These are phyloP conservation scores for Suillus lakei DNA, from an alignment of 768 basidiomycete species.

Conservation along the genomic window DNA sequence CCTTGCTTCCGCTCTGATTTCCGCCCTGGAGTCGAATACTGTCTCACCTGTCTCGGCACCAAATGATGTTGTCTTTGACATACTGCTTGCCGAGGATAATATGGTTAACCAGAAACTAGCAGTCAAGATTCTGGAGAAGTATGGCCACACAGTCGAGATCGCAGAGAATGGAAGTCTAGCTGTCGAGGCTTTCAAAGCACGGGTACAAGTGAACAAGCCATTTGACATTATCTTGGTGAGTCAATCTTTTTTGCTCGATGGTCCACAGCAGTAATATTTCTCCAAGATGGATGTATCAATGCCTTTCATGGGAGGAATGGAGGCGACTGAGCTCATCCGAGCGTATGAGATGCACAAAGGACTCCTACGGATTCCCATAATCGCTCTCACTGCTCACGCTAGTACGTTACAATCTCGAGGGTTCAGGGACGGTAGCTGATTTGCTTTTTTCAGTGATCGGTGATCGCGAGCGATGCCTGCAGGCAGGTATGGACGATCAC, in stretches of 20 bases:
- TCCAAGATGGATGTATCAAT: constrained; percentile 95
- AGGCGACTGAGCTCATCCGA: constrained; percentile 92
- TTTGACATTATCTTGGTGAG: constrained; percentile 92
- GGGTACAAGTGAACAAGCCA: constrained; percentile 69
- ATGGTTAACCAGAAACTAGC: constrained; percentile 95
- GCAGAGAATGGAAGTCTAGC: constrained; percentile 97
- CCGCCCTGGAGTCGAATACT: constrained; percentile 94
- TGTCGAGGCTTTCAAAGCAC: constrained; percentile 87
- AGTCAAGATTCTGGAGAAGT: constrained; percentile 94
- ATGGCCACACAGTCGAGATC: constrained; percentile 94
- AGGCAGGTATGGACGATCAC: constrained; percentile 84
- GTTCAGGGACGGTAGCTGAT: constrained; percentile 14
- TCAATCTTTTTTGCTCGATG: constrained; percentile 17
- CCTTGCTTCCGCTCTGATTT: constrained; percentile 88
- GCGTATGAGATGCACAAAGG: constrained; percentile 78
- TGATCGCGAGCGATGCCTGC: constrained; percentile 74
- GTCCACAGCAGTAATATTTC: constrained; percentile 7
- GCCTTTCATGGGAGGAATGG: constrained; percentile 99
- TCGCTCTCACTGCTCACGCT: constrained; percentile 96
- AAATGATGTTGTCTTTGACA: constrained; percentile 87
- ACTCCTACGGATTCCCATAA: constrained; percentile 82
- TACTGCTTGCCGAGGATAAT: constrained; percentile 97
- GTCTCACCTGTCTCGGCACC: constrained; percentile 86
- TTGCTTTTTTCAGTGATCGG: constrained; percentile 75
- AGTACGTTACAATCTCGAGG: constrained; percentile 56